phyloP scores from a whole-genome alignment of 1,284 basidiomycete genomes.

The Fistulinella cinereoalba region DNA sequence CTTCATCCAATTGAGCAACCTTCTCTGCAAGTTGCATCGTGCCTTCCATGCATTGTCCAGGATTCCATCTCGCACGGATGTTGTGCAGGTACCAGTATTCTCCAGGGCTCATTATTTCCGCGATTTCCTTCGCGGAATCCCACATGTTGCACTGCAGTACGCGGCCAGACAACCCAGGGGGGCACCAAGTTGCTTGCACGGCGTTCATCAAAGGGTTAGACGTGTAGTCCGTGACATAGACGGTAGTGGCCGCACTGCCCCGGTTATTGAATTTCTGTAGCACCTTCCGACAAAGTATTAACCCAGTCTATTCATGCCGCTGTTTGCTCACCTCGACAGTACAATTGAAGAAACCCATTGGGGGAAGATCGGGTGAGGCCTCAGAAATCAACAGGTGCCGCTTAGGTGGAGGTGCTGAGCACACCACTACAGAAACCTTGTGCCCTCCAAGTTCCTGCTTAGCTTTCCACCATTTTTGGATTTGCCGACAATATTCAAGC shows the following conservation, averaged over 20 bases:
- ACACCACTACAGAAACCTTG: conserved; percentile 14
- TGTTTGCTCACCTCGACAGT: conserved; percentile 55
- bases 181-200: conserved; percentile 46
- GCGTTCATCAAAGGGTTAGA: conserved; percentile 35
- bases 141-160: conserved; percentile 59
- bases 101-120: conserved; percentile 44
- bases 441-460: conserved; percentile 20
- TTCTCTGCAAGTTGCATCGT: conserved; percentile 48
- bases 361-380: conserved; percentile 42
- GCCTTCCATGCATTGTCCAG: conserved; percentile 48
- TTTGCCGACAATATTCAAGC: conserved; percentile 35
- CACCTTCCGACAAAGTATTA: conserved; percentile 38
- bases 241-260: conserved; percentile 40
- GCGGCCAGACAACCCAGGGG: conserved; percentile 39
- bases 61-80: conserved; percentile 42
- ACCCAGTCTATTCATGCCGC: neutral
- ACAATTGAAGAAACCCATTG: conserved; percentile 61
- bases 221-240: conserved; percentile 74
- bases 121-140: conserved; percentile 45
- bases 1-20: conserved; percentile 42
- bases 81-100: conserved; percentile 59
- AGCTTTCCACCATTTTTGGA: conserved; percentile 57
- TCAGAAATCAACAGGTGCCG: conserved; percentile 53
- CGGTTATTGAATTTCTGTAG: conserved; percentile 42
- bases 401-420: conserved; percentile 17